Percentiles rank a stretch among this genome's conserved stretches.
Conservation (phyloP, 495 filamentous ascomycete genomes). For the Penicillium bovifimosum region DNA sequence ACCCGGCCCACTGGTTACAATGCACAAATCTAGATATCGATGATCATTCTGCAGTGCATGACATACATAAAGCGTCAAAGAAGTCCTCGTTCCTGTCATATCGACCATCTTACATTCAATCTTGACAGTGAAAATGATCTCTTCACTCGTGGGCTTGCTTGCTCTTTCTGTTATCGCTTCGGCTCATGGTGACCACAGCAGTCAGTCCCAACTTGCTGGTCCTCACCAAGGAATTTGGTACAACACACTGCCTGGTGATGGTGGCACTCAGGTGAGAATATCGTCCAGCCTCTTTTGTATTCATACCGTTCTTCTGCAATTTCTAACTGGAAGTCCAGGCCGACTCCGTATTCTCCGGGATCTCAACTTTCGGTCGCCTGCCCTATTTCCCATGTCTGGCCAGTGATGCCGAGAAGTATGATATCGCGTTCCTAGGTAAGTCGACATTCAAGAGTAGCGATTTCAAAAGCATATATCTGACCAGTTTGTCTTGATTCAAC, state of each 20-base stretch:
- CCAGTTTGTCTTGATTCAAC: background rate
- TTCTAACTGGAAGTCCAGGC: constrained; percentile 37
- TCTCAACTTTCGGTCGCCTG: constrained; percentile 72
- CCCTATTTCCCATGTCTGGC: constrained; percentile 74
- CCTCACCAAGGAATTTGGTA: constrained; percentile 59
- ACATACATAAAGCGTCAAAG: background rate
- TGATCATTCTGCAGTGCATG: background rate
- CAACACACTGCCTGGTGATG: constrained; percentile 61
- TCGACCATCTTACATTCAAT: no score
- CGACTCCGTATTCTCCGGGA: constrained; percentile 66
- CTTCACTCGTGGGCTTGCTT: constrained; percentile 15
- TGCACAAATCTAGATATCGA: background rate
- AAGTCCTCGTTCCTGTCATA: no score
- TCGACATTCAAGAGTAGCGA: background rate
- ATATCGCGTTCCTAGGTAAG: background rate
- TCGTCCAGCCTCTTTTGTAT: no score
- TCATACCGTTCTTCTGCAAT: no score
- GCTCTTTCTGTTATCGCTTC: constrained; percentile 34
- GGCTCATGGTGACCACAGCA: constrained; percentile 48
- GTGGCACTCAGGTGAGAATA: constrained; percentile 52
- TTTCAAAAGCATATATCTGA: no score
- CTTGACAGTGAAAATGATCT: constrained; percentile 10
- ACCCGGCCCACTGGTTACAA: background rate
- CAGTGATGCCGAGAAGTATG: constrained; percentile 59
- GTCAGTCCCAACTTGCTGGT: constrained; percentile 51